Conservation (phyloP, 345 rosid genomes). For the Arabis hirsuta region DNA sequence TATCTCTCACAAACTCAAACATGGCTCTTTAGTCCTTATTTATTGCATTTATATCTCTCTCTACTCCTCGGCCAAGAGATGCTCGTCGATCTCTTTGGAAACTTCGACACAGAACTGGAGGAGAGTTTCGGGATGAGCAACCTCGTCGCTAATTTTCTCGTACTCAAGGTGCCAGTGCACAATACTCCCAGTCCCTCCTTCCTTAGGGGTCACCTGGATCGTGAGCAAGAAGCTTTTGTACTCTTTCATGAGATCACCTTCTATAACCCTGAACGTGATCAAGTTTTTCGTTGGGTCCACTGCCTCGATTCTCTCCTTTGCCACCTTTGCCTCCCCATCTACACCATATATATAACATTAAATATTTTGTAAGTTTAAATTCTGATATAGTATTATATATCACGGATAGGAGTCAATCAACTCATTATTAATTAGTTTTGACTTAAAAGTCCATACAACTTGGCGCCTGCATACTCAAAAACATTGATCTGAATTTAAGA, state of each 20-base stretch:
- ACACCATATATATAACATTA: background rate
- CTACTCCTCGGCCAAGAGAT: conserved; percentile 36
- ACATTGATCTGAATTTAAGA: background rate
- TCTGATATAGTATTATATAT: background rate
- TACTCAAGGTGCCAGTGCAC: conserved; percentile 47
- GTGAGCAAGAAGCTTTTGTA: conserved; percentile 33
- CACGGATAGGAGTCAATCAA: too few species aligned
- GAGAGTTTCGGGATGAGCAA: conserved; percentile 45
- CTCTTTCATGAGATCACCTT: conserved; percentile 44
- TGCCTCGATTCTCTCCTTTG: conserved; percentile 39
- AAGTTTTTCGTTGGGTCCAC: conserved; percentile 35
- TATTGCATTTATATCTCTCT: conserved; percentile 1
- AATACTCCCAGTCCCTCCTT: conserved; percentile 29
- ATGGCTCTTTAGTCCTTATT: conserved; percentile 26
- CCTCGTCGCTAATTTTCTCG: conserved; percentile 45
- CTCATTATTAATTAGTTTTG: too few species aligned
- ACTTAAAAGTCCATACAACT: too few species aligned
- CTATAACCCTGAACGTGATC: conserved; percentile 34
- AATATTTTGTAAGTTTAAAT: background rate
- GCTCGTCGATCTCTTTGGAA: conserved; percentile 43
- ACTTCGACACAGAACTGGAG: conserved; percentile 40
- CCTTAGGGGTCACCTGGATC: conserved; percentile 36
- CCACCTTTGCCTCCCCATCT: conserved; percentile 41
- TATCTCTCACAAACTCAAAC: conserved; percentile 20
- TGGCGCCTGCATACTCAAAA: too few species aligned